A percentile compares a stretch with the other conserved stretches of the same genome.
These are phyloP conservation scores for Clausena lansium DNA, from an alignment of 345 rosid species.

Conservation along the genomic window DNA sequence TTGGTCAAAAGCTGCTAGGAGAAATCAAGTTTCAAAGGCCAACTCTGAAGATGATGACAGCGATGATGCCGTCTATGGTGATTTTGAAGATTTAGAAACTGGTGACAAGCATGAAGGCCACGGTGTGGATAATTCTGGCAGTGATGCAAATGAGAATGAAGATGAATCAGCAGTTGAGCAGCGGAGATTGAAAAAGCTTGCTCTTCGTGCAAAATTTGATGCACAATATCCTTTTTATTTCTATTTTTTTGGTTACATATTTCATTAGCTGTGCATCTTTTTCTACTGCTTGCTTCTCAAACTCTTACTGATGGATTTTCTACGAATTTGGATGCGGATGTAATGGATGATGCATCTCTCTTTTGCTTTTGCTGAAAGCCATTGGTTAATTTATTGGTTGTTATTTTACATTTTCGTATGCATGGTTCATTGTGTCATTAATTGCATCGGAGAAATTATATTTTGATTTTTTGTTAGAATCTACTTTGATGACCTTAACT, in stretches of 20 bases:
- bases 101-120: conserved; percentile 51
- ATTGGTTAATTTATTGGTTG: neutral
- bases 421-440: neutral
- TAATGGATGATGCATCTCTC: neutral
- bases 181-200: conserved; percentile 4
- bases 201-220: too few relatives aligned
- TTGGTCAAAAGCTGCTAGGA: conserved; percentile 74
- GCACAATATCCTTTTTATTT: too few relatives aligned
- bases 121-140: conserved; percentile 31
- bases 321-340: neutral
- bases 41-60: conserved; percentile 38
- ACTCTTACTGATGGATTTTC: neutral
- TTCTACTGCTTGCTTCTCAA: too few relatives aligned
- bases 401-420: neutral
- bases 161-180: too few relatives aligned
- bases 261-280: too few relatives aligned
- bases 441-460: neutral
- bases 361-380: too few relatives aligned
- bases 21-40: conserved; percentile 43
- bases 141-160: conserved; percentile 36
- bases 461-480: neutral
- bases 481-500: conserved; percentile 51
- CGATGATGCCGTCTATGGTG: conserved; percentile 59
- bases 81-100: conserved; percentile 92
- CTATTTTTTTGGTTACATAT: too few relatives aligned